Base-by-base conservation (phyloP, 2,329 filamentous ascomycete genomes). In the Hirsutella minnesotensis region DNA sequence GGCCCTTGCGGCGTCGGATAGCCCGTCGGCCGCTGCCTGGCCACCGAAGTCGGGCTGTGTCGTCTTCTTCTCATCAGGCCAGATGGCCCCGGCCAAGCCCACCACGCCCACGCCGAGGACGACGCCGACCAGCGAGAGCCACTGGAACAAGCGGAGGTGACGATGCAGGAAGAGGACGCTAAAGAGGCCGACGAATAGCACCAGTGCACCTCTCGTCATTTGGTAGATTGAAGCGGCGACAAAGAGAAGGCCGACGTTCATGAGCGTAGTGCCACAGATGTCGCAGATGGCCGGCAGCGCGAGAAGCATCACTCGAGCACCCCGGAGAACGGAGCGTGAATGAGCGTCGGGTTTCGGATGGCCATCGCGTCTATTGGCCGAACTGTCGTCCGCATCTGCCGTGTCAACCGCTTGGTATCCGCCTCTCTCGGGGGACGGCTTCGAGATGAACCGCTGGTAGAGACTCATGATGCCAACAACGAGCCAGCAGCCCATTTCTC, bases 171-270 rank as follows among this genome's bases (percentile, higher is more conserved):
- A 96, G 12, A 94, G 56, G 22, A 98, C 89, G 56, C 88, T 95
- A 66, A 98, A 95, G 0, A 96, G 68, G 0, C 92, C 92, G 18
- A 98, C 92, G 54, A 98, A 98, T 7, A 98, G 73, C 3, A 98
- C 90, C 35, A 98, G 72, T 1, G 92, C 92, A 9, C 92, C 92
- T 46, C 92, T 75, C 1, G 90, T 96, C 92, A 98, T 98, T 66
- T 98, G 92, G 65, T 95, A 98, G 56, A 98, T 95, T 47, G 86
- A 94, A 2, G 92, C 87, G 12, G 86, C 92, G 20, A 96, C 89
- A 59, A 96, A 89, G 39, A 96, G 73, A 51, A 98, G 72, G 3
- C 92, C 92, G 4, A 87, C 85, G 57, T 98, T 98, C 89, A 98
- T 96, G 43, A 96, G 75, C 4, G 92, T 98, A 4, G 92, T 98